These are phyloP conservation scores for Pseudoperonospora humuli DNA, from an alignment of 352 stramenopile genomes.

Conservation along the genomic window DNA sequence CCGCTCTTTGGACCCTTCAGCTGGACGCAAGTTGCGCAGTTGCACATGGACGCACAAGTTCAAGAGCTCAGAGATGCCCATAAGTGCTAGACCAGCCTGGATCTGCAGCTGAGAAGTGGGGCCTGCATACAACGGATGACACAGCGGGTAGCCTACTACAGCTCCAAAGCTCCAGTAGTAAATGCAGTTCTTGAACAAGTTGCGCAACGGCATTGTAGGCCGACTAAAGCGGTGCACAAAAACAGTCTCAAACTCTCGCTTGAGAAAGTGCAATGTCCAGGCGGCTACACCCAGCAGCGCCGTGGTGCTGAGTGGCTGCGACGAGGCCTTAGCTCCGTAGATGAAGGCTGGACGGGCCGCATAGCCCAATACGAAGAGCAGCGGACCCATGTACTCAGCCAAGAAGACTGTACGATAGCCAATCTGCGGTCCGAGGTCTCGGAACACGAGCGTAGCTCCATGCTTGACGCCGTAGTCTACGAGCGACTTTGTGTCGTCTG, in stretches of 20 bases:
- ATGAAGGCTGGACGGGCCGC: conserved; percentile 56
- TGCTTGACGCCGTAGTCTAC: conserved; percentile 48
- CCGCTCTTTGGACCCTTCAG: conserved; percentile 64
- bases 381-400: conserved; percentile 76
- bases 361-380: conserved; percentile 82
- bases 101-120: conserved; percentile 47
- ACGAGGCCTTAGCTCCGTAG: conserved; percentile 44
- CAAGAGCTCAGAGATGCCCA: conserved; percentile 65
- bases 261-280: conserved; percentile 83
- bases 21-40: conserved; percentile 68
- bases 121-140: conserved; percentile 56
- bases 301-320: conserved; percentile 32
- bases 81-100: conserved; percentile 47
- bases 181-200: conserved; percentile 88
- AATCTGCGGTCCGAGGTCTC: conserved; percentile 82
- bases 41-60: conserved; percentile 85
- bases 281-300: conserved; percentile 46
- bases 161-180: conserved; percentile 87
- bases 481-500: conserved; percentile 51
- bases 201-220: conserved; percentile 81
- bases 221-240: conserved; percentile 87
- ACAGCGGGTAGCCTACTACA: conserved; percentile 79
- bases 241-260: conserved; percentile 82
- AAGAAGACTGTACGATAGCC: conserved; percentile 86
- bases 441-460: conserved; percentile 49